A percentile compares a stretch with the other conserved stretches of the same genome.
Conservation (phyloP, 345 rosid genomes). For the Cardamine resedifolia region DNA sequence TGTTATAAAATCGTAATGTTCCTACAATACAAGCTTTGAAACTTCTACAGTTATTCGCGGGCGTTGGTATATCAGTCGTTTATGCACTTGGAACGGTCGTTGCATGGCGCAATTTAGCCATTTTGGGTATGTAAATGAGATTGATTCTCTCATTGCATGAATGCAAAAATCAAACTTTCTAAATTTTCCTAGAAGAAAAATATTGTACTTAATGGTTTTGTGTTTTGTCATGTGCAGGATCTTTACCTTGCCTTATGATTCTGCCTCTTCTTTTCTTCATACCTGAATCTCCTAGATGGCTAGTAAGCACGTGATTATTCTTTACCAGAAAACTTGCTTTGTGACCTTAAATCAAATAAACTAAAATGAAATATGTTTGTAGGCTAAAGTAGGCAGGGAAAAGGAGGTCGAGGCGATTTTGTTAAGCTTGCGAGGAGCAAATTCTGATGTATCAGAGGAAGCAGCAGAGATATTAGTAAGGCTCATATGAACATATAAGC, state of each 20-base stretch:
- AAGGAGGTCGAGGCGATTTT: slow-evolving; percentile 28
- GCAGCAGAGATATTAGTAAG: slow-evolving; percentile 37
- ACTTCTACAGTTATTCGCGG: slow-evolving; percentile 21
- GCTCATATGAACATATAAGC: background rate
- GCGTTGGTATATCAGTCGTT: slow-evolving; percentile 28
- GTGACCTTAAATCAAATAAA: background rate
- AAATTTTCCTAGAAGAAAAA: background rate
- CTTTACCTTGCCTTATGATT: slow-evolving; percentile 21
- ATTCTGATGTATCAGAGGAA: slow-evolving; percentile 37
- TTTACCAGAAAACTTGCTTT: too few relatives aligned
- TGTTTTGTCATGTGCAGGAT: slow-evolving; percentile 16
- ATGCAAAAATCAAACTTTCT: background rate
- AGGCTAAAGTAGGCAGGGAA: slow-evolving; percentile 37
- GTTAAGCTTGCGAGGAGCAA: slow-evolving; percentile 25
- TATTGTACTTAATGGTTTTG: background rate
- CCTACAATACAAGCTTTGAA: background rate
- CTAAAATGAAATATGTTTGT: background rate
- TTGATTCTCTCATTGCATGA: background rate
- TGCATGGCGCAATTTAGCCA: slow-evolving; percentile 38
- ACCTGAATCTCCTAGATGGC: slow-evolving; percentile 43
- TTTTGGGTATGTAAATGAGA: slow-evolving; percentile 21
- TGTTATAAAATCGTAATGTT: background rate
- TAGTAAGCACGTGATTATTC: slow-evolving; percentile 16
- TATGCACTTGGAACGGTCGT: slow-evolving; percentile 32
- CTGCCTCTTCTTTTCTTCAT: slow-evolving; percentile 41